phyloP scores from a whole-genome alignment of 148 eudicot genomes.

The Euryodendron excelsum region DNA sequence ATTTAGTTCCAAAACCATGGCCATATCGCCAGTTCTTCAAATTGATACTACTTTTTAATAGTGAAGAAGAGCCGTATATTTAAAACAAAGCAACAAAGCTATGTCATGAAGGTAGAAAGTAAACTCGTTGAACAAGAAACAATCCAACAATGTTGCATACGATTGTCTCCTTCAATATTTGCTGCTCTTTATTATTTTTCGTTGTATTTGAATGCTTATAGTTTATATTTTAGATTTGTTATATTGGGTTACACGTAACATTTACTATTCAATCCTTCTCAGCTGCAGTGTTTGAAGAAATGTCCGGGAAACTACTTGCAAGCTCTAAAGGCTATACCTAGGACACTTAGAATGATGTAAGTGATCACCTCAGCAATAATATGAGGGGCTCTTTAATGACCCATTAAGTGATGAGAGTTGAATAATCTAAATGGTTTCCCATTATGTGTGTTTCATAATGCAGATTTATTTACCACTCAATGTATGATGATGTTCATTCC shows the following conservation, averaged over 20 bases:
- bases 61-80: not conserved
- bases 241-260: not conserved
- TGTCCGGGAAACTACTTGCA: conserved; percentile 79
- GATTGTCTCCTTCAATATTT: not conserved
- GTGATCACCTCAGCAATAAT: conserved; percentile 20
- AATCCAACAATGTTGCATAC: not conserved
- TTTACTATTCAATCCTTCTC: conserved; percentile 20
- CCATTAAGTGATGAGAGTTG: not conserved
- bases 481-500: not conserved
- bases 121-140: not conserved
- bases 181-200: conserved; percentile 1
- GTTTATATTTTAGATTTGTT: not conserved
- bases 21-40: not conserved
- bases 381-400: not conserved
- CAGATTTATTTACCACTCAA: not conserved
- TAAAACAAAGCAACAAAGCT: no score
- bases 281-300: conserved; percentile 80
- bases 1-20: not conserved
- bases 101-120: not conserved
- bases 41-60: not conserved
- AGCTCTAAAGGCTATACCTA: conserved; percentile 79
- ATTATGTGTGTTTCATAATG: not conserved
- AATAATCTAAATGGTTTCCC: not conserved
- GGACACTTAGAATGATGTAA: conserved; percentile 98
- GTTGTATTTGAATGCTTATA: not conserved